Evolutionary conservation across 1,139 yeast genomes (phyloP).

Genomic region (Pichia sp.): DNA sequence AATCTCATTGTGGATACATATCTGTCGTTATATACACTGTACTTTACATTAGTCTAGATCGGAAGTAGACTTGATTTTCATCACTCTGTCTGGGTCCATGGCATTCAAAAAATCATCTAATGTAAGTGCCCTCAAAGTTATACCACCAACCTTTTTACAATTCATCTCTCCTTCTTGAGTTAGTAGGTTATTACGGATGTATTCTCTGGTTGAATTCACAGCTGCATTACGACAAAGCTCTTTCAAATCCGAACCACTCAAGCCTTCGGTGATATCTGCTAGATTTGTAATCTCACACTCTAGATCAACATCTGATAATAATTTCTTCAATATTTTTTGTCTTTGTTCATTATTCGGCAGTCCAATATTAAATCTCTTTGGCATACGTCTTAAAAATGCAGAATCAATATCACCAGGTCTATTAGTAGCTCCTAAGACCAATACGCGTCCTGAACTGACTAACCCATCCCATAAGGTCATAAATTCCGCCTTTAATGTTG

Average conservation of each 20-base stretch:
- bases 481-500: constrained; percentile 91
- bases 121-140: constrained; percentile 38
- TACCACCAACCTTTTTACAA: constrained; percentile 27
- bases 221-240: constrained; percentile 95
- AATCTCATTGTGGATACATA: constrained; percentile 8
- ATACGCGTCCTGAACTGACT: constrained; percentile 64
- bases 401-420: constrained; percentile 86
- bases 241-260: constrained; percentile 85
- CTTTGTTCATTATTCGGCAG: constrained; percentile 70
- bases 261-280: constrained; percentile 61
- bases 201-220: constrained; percentile 80
- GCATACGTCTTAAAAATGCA: constrained; percentile 89
- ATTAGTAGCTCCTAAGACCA: constrained; percentile 94
- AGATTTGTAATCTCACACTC: constrained; percentile 56
- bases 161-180: constrained; percentile 25
- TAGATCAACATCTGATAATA: constrained; percentile 60
- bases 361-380: constrained; percentile 76
- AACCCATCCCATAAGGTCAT: constrained; percentile 98
- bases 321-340: constrained; percentile 54
- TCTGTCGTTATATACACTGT: background rate
- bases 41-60: constrained; percentile 17
- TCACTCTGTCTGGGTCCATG: constrained; percentile 31
- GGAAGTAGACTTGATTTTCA: constrained; percentile 19
- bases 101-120: constrained; percentile 41
- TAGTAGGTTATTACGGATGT: constrained; percentile 44